These are phyloP conservation scores for Coix lacrymajobi DNA, from an alignment of 176 grass and related monocot species.

Conservation along the genomic window DNA sequence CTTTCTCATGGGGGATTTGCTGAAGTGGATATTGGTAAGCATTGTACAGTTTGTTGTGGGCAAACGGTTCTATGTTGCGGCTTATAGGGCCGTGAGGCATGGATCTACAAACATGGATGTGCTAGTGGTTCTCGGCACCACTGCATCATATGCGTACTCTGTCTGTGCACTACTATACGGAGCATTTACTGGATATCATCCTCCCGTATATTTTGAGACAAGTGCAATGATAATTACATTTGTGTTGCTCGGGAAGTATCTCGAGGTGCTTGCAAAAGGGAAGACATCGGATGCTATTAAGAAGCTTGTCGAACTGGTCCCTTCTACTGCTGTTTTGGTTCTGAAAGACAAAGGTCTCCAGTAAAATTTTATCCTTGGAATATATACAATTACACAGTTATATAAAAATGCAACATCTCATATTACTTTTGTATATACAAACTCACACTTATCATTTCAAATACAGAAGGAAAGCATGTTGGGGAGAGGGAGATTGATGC, in stretches of 20 bases:
- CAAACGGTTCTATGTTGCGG: conserved; percentile 73
- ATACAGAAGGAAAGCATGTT: conserved; percentile 61
- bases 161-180: conserved; percentile 76
- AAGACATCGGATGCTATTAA: conserved; percentile 98
- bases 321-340: conserved; percentile 88
- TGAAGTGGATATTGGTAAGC: conserved; percentile 85
- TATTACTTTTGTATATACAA: background rate
- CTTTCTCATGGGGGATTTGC: conserved; percentile 75
- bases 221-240: conserved; percentile 99
- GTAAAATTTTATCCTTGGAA: background rate
- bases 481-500: conserved; percentile 97
- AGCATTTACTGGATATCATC: conserved; percentile 57
- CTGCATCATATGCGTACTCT: conserved; percentile 88
- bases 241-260: conserved; percentile 95
- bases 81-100: conserved; percentile 73
- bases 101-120: conserved; percentile 99
- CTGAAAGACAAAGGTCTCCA: conserved; percentile 78
- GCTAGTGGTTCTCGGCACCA: conserved; percentile 88
- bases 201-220: conserved; percentile 97
- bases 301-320: conserved; percentile 94
- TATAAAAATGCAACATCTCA: background rate
- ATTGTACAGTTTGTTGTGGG: conserved; percentile 91
- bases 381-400: background rate
- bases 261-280: conserved; percentile 94
- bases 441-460: conserved; percentile 13